phyloP scores from a whole-genome alignment of 179 eudicot species.

The Amaranthus tricolor region DNA sequence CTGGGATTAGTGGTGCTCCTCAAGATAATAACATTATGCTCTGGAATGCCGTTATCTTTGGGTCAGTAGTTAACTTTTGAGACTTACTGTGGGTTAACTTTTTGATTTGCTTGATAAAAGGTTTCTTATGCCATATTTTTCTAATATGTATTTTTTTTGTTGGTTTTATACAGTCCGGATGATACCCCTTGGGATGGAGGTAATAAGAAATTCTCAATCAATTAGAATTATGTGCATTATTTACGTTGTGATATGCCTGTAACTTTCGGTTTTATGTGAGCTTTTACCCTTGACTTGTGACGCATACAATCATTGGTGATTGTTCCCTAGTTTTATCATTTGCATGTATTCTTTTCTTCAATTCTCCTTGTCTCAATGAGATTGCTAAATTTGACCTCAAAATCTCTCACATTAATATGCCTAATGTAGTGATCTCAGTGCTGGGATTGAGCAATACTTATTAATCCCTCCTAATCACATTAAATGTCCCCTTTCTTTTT shows the following conservation, averaged over 20 bases:
- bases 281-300: not conserved
- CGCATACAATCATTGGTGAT: not conserved
- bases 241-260: not conserved
- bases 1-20: constrained; percentile 85
- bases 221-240: not conserved
- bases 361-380: too few relatives aligned
- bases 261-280: not conserved
- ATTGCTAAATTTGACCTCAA: too few relatives aligned
- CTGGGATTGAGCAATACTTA: too few relatives aligned
- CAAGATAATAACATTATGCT: constrained; percentile 82
- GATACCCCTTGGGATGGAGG: constrained; percentile 94
- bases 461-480: too few relatives aligned
- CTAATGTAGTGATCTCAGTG: too few relatives aligned
- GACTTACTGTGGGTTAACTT: not conserved
- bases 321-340: not conserved
- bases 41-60: constrained; percentile 88
- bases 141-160: constrained; percentile 12
- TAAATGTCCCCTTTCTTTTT: too few relatives aligned
- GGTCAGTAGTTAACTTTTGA: constrained; percentile 33
- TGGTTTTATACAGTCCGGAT: constrained; percentile 59
- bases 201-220: constrained; percentile 15
- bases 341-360: not conserved
- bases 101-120: not conserved
- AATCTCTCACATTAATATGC: too few relatives aligned
- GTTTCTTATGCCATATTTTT: not conserved